phyloP scores from a whole-genome alignment of 805 yeast species.

The Lipomyces kockii region DNA sequence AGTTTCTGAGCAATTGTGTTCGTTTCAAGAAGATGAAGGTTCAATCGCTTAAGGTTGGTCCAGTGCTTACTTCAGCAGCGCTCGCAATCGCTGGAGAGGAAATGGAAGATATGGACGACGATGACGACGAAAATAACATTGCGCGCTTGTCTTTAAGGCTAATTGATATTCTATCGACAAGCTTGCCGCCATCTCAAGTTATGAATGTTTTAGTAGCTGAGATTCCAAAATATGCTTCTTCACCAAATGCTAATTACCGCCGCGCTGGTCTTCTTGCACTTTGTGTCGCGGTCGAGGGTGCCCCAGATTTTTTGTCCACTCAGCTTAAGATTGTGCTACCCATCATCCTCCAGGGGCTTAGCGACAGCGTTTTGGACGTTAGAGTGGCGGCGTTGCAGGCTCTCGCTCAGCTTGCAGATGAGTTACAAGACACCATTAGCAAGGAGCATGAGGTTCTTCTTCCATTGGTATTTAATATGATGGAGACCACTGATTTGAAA shows the following conservation, averaged over 20 bases:
- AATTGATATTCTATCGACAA: slow-evolving; percentile 74
- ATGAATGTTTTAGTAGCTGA: slow-evolving; percentile 71
- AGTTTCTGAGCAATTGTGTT: slow-evolving; percentile 78
- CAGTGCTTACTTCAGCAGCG: slow-evolving; percentile 73
- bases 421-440: slow-evolving; percentile 83
- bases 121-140: slow-evolving; percentile 88
- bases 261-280: slow-evolving; percentile 84
- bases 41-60: slow-evolving; percentile 80
- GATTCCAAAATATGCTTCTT: slow-evolving; percentile 48
- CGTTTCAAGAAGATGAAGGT: slow-evolving; percentile 82
- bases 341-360: slow-evolving; percentile 72
- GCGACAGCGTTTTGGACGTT: slow-evolving; percentile 74
- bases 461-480: slow-evolving; percentile 83
- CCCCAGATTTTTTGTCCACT: slow-evolving; percentile 86
- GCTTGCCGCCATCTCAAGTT: slow-evolving; percentile 91
- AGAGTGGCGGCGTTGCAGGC: slow-evolving; percentile 85
- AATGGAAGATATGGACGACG: slow-evolving; percentile 79
- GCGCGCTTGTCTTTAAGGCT: slow-evolving; percentile 77
- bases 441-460: slow-evolving; percentile 79
- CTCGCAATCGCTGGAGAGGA: slow-evolving; percentile 77
- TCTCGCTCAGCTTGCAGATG: slow-evolving; percentile 75
- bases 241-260: slow-evolving; percentile 74
- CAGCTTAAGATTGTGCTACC: slow-evolving; percentile 77
- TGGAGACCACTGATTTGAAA: slow-evolving; percentile 78
- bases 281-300: slow-evolving; percentile 85